These are phyloP conservation scores for Chimonanthus praecox DNA, from an alignment of 164 flowering plant genomes.

Conservation along the genomic window DNA sequence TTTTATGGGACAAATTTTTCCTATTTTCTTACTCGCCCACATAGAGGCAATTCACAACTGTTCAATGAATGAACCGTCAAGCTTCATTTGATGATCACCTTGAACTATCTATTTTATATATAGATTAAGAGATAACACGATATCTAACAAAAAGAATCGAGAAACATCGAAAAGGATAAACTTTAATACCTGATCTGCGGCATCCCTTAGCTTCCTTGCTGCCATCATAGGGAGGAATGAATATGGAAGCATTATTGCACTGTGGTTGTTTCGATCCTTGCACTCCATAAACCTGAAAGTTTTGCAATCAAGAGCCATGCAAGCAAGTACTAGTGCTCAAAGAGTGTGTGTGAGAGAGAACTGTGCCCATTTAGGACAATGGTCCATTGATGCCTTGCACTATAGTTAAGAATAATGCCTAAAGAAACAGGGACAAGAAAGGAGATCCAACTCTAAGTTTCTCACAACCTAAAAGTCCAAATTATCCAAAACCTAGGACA, in stretches of 20 bases:
- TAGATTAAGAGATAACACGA: background rate
- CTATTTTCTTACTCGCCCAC: no score
- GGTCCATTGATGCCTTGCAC: background rate
- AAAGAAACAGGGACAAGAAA: no score
- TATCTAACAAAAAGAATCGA: background rate
- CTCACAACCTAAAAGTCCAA: no score
- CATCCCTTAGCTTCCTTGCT: constrained; percentile 57
- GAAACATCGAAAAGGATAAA: background rate
- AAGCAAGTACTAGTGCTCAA: background rate
- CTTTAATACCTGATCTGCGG: constrained; percentile 64
- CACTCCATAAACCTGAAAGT: constrained; percentile 91
- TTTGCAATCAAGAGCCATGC: constrained; percentile 19
- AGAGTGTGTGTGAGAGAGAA: background rate
- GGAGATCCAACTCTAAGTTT: no score
- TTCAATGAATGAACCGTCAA: no score
- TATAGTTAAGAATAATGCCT: background rate
- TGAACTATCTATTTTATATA: no score
- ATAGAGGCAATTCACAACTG: no score
- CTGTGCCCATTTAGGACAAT: background rate
- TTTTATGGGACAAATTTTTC: no score
- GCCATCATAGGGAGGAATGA: constrained; percentile 95
- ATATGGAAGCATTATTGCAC: constrained; percentile 69
- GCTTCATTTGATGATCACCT: no score
- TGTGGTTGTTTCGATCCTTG: constrained; percentile 84
- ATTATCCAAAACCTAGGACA: no score